Evolutionary conservation across 306 rosid genomes (phyloP).

Genomic region (Castanospermum australe): DNA sequence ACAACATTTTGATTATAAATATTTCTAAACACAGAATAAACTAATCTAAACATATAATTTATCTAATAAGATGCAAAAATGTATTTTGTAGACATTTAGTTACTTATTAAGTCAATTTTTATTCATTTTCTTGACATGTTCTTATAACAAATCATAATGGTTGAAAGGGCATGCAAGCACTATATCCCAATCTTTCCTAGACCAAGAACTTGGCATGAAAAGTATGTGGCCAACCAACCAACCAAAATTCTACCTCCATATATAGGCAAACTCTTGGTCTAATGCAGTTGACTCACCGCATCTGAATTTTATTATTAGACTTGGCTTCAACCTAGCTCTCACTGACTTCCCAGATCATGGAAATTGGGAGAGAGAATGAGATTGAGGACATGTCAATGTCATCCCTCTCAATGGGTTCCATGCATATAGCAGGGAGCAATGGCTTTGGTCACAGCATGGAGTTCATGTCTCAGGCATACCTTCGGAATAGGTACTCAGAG

Average conservation of each 20-base stretch:
- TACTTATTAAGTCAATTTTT: constrained; percentile 18
- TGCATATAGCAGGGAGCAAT: constrained; percentile 52
- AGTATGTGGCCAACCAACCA: constrained; percentile 80
- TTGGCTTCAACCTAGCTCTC: constrained; percentile 3
- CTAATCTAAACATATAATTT: too few species aligned
- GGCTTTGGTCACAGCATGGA: constrained; percentile 64
- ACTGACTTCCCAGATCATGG: constrained; percentile 47
- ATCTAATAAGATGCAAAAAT: neutral
- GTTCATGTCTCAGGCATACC: constrained; percentile 60
- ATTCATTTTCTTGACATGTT: constrained; percentile 69
- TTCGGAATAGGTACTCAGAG: constrained; percentile 59
- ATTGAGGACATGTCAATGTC: constrained; percentile 58
- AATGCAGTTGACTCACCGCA: constrained; percentile 41
- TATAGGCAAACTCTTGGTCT: constrained; percentile 47
- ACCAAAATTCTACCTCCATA: constrained; percentile 44
- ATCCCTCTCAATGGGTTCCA: constrained; percentile 49
- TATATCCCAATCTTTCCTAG: constrained; percentile 13
- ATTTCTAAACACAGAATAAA: too few species aligned
- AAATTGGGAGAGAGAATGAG: constrained; percentile 63
- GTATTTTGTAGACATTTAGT: neutral
- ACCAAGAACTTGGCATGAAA: constrained; percentile 48
- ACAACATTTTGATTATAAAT: too few species aligned
- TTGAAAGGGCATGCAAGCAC: constrained; percentile 45
- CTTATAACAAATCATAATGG: constrained; percentile 27
- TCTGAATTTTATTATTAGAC: constrained; percentile 8